Conservation (phyloP, 345 rosid species). For the Pugionium dolabratum region DNA sequence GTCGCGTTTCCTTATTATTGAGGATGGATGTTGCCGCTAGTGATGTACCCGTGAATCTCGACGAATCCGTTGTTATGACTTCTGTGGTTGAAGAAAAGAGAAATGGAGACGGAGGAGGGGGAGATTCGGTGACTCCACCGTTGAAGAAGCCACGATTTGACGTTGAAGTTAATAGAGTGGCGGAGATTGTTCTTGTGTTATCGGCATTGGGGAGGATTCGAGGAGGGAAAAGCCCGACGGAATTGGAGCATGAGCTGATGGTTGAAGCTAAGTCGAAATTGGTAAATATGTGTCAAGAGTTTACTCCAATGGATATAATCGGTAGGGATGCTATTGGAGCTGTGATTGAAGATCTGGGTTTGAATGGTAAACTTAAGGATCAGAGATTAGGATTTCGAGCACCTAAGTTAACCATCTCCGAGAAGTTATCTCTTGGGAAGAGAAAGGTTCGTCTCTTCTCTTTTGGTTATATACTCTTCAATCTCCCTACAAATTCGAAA, state of each 20-base stretch:
- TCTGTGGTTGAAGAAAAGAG: conserved; percentile 13
- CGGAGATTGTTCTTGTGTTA: conserved; percentile 85
- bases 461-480: background rate
- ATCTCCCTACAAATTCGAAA: background rate
- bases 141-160: conserved; percentile 48
- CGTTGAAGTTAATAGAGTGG: conserved; percentile 55
- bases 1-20: background rate
- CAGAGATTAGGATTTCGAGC: conserved; percentile 69
- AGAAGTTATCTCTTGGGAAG: conserved; percentile 62
- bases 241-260: conserved; percentile 68
- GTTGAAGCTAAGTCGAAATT: conserved; percentile 75
- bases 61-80: conserved; percentile 1
- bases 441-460: conserved; percentile 57
- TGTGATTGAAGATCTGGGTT: conserved; percentile 87
- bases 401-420: conserved; percentile 65
- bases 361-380: conserved; percentile 61
- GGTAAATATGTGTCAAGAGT: conserved; percentile 56
- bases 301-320: conserved; percentile 72
- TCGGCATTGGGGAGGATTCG: conserved; percentile 77
- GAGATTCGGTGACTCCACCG: conserved; percentile 29
- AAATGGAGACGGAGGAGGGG: conserved; percentile 27
- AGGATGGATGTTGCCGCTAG: conserved; percentile 25
- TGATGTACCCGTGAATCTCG: conserved; percentile 26
- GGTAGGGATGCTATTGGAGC: conserved; percentile 59
- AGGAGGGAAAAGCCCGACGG: conserved; percentile 78